A percentile compares a stretch with the other conserved stretches of the same genome.
Conservation (phyloP, 2,329 filamentous ascomycete species). For the Didymella glomerata region DNA sequence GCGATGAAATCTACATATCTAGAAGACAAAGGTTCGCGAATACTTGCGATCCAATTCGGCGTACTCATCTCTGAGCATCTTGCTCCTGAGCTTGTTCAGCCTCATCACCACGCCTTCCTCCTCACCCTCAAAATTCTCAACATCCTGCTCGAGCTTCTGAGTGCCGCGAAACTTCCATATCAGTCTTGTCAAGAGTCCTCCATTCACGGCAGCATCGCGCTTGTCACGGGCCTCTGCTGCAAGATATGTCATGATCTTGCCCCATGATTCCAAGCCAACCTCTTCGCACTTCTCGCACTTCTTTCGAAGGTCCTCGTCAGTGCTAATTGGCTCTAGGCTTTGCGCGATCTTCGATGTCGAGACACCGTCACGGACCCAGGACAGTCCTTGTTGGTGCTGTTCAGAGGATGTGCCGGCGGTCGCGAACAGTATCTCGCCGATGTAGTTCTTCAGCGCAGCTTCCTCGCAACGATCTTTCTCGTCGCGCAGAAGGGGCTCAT, state of each 20-base stretch:
- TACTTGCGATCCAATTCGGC: slow-evolving; percentile 49
- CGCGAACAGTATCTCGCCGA: slow-evolving; percentile 90
- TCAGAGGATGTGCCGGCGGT: slow-evolving; percentile 57
- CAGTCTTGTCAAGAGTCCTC: slow-evolving; percentile 29
- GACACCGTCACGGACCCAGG: slow-evolving; percentile 90
- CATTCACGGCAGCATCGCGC: slow-evolving; percentile 32
- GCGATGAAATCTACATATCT: slow-evolving; percentile 5
- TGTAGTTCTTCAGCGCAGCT: slow-evolving; percentile 85
- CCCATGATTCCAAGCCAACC: slow-evolving; percentile 83
- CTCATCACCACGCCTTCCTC: slow-evolving; percentile 47
- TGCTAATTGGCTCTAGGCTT: slow-evolving; percentile 58
- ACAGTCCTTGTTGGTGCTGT: slow-evolving; percentile 70
- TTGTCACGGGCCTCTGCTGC: slow-evolving; percentile 57
- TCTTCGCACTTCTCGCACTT: slow-evolving; percentile 80
- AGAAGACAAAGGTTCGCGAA: slow-evolving; percentile 49
- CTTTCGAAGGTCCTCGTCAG: slow-evolving; percentile 56
- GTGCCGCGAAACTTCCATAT: slow-evolving; percentile 42
- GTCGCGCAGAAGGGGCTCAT: slow-evolving; percentile 70
- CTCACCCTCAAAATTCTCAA: slow-evolving; percentile 46
- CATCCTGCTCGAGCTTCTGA: slow-evolving; percentile 38
- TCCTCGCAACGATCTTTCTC: slow-evolving; percentile 79
- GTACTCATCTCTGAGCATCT: slow-evolving; percentile 47
- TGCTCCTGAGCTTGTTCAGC: slow-evolving; percentile 46
- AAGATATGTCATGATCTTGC: slow-evolving; percentile 76
- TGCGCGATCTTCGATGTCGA: slow-evolving; percentile 71